These are phyloP conservation scores for Plenodomus tracheiphilus DNA, from an alignment of 2,329 filamentous ascomycete species.

Conservation along the genomic window DNA sequence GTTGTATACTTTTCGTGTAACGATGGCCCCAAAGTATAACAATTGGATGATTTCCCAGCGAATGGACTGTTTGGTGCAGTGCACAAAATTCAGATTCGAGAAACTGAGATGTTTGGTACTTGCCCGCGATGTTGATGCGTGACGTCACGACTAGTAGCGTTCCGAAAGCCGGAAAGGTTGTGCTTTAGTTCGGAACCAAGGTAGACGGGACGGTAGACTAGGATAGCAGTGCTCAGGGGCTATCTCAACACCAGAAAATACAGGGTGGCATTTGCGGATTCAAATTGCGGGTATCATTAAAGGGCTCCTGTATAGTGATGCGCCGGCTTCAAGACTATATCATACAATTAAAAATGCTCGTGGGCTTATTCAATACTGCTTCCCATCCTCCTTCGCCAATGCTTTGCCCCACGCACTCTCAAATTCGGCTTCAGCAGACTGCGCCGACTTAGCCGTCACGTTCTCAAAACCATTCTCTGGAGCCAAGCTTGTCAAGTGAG, in stretches of 20 bases:
- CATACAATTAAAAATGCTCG: slow-evolving; percentile 3
- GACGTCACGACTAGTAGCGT: neutral
- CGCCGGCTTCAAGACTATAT: neutral
- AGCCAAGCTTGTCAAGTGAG: slow-evolving; percentile 27
- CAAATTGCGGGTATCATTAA: slow-evolving; percentile 24
- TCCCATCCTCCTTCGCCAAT: slow-evolving; percentile 50
- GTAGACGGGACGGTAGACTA: neutral
- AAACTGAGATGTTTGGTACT: neutral
- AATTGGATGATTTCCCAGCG: neutral
- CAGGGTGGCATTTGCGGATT: neutral
- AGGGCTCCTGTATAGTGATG: slow-evolving; percentile 7
- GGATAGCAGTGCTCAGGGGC: neutral
- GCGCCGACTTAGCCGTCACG: slow-evolving; percentile 41
- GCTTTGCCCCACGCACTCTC: slow-evolving; percentile 74
- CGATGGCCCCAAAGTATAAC: neutral
- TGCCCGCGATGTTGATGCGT: neutral
- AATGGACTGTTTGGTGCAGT: neutral
- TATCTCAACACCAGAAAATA: neutral
- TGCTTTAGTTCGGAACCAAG: neutral
- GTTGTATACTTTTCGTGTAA: neutral
- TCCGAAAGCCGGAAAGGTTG: neutral
- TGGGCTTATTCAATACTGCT: slow-evolving; percentile 13
- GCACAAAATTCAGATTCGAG: too few relatives aligned
- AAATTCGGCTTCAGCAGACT: slow-evolving; percentile 56
- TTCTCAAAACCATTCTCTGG: slow-evolving; percentile 62